Evolutionary conservation across 805 yeast genomes (phyloP).

Genomic region (Hyphopichia homilentoma): DNA sequence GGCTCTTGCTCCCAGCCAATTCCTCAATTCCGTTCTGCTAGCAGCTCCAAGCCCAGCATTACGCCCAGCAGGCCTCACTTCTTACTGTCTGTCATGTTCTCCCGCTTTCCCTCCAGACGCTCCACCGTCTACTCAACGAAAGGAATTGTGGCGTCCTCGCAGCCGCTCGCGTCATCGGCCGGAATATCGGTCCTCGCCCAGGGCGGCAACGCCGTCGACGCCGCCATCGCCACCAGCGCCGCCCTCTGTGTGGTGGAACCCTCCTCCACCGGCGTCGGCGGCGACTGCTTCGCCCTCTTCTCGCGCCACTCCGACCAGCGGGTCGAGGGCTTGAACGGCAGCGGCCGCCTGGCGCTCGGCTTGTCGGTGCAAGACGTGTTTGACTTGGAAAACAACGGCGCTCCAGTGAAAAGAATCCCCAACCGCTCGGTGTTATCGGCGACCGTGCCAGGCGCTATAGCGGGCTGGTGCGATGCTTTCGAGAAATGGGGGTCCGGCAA

Average conservation of each 20-base stretch:
- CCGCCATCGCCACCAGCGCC: slow-evolving; percentile 58
- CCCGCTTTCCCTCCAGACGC: slow-evolving; percentile 52
- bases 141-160: slow-evolving; percentile 73
- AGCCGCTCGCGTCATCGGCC: slow-evolving; percentile 74
- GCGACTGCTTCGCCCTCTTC: slow-evolving; percentile 63
- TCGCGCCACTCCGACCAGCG: slow-evolving; percentile 47
- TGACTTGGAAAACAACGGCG: slow-evolving; percentile 33
- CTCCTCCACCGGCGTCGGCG: slow-evolving; percentile 61
- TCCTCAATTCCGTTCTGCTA: no score
- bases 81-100: slow-evolving; percentile 5
- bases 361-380: slow-evolving; percentile 46
- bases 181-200: slow-evolving; percentile 59
- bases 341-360: slow-evolving; percentile 62
- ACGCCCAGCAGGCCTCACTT: no score
- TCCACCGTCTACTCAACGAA: slow-evolving; percentile 70
- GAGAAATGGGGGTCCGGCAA: slow-evolving; percentile 72
- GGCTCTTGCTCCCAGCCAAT: no score
- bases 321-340: slow-evolving; percentile 69
- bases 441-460: slow-evolving; percentile 77
- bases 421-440: slow-evolving; percentile 52
- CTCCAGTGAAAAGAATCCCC: slow-evolving; percentile 48
- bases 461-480: slow-evolving; percentile 73
- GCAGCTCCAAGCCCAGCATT: no score
- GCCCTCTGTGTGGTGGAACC: slow-evolving; percentile 56
- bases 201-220: slow-evolving; percentile 75